Conservation (phyloP, 2,329 filamentous ascomycete species). For the Blastomyces parvus region DNA sequence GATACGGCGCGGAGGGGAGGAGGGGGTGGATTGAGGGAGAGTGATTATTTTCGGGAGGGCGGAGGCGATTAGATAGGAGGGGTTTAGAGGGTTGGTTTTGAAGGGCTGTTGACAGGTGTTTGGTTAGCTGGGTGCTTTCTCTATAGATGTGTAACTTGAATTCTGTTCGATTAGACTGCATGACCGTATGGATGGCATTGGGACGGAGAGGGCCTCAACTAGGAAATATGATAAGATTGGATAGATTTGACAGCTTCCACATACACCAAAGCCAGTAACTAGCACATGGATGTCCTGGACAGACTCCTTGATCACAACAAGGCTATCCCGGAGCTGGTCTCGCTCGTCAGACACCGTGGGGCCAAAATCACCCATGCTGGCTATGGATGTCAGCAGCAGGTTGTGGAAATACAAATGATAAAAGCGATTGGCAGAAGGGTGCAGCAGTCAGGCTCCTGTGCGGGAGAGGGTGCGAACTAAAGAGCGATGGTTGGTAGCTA, state of each 20-base stretch:
- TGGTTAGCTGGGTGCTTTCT: neutral
- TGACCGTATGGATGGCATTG: neutral
- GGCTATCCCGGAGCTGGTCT: neutral
- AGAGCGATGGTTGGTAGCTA: neutral
- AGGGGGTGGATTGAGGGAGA: conserved; percentile 19
- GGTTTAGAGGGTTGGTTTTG: conserved; percentile 62
- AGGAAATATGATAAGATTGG: neutral
- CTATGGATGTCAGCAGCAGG: neutral
- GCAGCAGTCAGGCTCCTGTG: neutral
- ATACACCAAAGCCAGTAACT: conserved; percentile 40
- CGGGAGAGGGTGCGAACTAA: neutral
- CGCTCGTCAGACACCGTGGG: conserved; percentile 3
- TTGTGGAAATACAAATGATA: neutral
- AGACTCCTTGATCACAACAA: conserved; percentile 20
- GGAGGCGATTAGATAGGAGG: conserved; percentile 68
- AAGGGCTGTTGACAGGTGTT: conserved; percentile 54
- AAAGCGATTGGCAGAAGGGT: neutral
- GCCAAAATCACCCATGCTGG: conserved; percentile 12
- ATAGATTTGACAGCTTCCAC: conserved; percentile 12
- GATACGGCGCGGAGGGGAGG: conserved; percentile 24
- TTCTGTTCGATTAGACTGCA: neutral
- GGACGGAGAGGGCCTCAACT: neutral
- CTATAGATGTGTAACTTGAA: neutral
- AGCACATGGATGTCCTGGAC: conserved; percentile 40
- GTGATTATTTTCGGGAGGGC: conserved; percentile 58